phyloP scores from a whole-genome alignment of 2,329 filamentous ascomycete species.

The Arachnomyces sp. region DNA sequence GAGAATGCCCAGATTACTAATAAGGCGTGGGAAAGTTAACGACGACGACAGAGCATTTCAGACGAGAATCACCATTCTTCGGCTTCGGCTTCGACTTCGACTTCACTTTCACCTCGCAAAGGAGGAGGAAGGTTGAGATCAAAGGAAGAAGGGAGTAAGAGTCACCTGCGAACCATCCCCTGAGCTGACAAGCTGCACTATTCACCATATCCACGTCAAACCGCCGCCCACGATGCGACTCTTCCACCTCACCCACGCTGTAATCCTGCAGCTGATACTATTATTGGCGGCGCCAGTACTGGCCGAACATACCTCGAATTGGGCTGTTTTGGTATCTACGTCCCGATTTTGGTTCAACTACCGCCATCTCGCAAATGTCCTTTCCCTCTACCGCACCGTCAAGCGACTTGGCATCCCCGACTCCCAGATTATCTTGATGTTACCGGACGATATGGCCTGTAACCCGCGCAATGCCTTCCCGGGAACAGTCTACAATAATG shows the following conservation, averaged over 20 bases:
- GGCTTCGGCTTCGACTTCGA: no score
- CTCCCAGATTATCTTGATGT: slow-evolving; percentile 98
- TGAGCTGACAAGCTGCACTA: slow-evolving; percentile 1
- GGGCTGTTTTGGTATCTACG: slow-evolving; percentile 97
- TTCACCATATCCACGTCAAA: slow-evolving; percentile 19
- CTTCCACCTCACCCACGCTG: slow-evolving; percentile 5
- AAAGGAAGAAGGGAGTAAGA: no score
- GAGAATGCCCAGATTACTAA: no score
- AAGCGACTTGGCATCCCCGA: slow-evolving; percentile 97
- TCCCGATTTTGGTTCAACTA: slow-evolving; percentile 99
- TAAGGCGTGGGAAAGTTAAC: no score
- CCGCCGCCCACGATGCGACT: background rate
- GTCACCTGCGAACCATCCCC: no score
- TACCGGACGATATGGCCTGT: slow-evolving; percentile 99
- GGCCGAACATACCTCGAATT: slow-evolving; percentile 80
- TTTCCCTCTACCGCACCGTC: slow-evolving; percentile 95
- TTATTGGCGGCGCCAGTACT: slow-evolving; percentile 11
- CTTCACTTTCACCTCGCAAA: no score
- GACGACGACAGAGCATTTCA: no score
- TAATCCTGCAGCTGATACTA: background rate
- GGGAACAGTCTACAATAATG: slow-evolving; percentile 96
- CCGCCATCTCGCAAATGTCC: slow-evolving; percentile 91
- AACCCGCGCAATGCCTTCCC: slow-evolving; percentile 98
- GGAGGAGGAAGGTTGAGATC: no score
- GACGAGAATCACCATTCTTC: no score